phyloP scores from a whole-genome alignment of 1,284 basidiomycete species.

The Mycocalia duriaeana region DNA sequence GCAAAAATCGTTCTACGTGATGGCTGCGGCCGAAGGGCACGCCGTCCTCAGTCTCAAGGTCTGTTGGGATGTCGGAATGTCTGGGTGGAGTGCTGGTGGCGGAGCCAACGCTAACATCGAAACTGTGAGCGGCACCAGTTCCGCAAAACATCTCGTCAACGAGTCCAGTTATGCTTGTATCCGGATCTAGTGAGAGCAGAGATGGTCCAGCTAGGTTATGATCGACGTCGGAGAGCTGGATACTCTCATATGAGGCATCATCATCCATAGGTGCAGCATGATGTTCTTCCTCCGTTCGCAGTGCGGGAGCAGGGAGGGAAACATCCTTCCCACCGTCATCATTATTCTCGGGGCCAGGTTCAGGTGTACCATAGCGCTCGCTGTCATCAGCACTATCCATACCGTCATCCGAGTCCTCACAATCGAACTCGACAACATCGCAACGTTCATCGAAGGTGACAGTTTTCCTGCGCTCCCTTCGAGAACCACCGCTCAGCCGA shows the following conservation, averaged over 20 bases:
- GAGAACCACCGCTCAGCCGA: constrained; percentile 52
- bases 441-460: constrained; percentile 85
- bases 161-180: constrained; percentile 58
- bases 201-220: constrained; percentile 21
- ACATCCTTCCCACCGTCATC: constrained; percentile 23
- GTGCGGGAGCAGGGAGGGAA: constrained; percentile 16
- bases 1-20: constrained; percentile 48
- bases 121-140: constrained; percentile 19
- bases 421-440: constrained; percentile 85
- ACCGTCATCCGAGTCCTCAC: constrained; percentile 49
- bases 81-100: constrained; percentile 27
- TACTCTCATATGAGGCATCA: constrained; percentile 33
- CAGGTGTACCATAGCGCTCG: constrained; percentile 14
- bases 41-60: constrained; percentile 58
- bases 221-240: constrained; percentile 26
- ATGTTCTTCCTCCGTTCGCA: constrained; percentile 12
- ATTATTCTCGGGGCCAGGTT: constrained; percentile 15
- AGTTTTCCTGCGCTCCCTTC: constrained; percentile 63
- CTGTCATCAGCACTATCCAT: constrained; percentile 33
- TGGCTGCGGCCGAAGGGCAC: constrained; percentile 69
- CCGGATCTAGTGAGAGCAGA: constrained; percentile 37
- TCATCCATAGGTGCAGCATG: constrained; percentile 15
- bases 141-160: constrained; percentile 55
- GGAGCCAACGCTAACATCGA: constrained; percentile 16
- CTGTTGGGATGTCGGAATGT: constrained; percentile 36